Base-by-base conservation (phyloP, 805 yeast genomes). In the Schizosaccharomyces lindneri region DNA sequence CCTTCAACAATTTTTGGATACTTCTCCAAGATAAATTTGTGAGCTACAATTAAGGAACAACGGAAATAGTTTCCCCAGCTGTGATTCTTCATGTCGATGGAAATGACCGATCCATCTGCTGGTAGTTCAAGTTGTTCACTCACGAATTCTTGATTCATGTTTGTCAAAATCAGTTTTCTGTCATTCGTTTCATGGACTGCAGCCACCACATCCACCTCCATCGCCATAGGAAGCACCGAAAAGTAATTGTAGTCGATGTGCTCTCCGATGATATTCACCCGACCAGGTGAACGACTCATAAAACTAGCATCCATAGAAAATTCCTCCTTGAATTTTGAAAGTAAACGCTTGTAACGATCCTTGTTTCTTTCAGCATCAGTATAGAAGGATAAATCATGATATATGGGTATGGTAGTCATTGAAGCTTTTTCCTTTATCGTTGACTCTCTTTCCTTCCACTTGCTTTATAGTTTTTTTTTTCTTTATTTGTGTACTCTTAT, bases 221-320 rank as follows among this genome's bases (percentile, higher is more conserved):
- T 79, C 2, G 89, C 87, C 82, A 83, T 79, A 19, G 88, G 88
- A 65, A 83, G 74, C 11, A 81, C 84, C 5, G 85, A 76, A 68
- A 80, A 83, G 66, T 78, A 76, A 65, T 79, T 78, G 68, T 83
- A 83, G 71, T 83, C 88, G 62, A 83, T 79, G 68, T 83, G 89
- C 65, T 83, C 88, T 46, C 89, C 88, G 62, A 83, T 81, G 63
- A 83, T 72, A 68, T 83, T 83, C 61, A 83, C 88, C 66, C 89
- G 73, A 41, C 88, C 88, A n/a, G 89, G 88, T 17, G 85, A 79
- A 61, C 87, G 74, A 27, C 57, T 24, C 19, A 51, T n/a, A 29
- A 51, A 51, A 29, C 7, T 29, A 7, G 57, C 39, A 7, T 24
- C 27, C 7, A 7, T 5, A 11, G 24, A 6, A 51, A 11, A 51